A percentile compares a stretch with the other conserved stretches of the same genome.
These are phyloP conservation scores for Penicillium sp. DNA, from an alignment of 2,329 filamentous ascomycete species.

Conservation along the genomic window DNA sequence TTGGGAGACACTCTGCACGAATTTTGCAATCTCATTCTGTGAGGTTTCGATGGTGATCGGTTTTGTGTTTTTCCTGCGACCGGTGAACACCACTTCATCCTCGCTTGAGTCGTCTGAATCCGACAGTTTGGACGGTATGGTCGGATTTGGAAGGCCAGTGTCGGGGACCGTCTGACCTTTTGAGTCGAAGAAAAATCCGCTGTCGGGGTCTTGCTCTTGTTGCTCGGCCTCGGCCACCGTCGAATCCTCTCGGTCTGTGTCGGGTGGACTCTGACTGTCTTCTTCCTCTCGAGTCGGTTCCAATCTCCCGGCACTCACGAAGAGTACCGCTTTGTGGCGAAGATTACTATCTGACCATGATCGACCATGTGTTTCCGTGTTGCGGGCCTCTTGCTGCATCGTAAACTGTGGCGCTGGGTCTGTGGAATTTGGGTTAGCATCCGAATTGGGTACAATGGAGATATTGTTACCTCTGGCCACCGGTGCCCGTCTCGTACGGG, in stretches of 20 bases:
- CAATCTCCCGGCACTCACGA: slow-evolving; percentile 61
- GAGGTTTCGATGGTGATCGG: slow-evolving; percentile 16
- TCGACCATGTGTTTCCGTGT: slow-evolving; percentile 54
- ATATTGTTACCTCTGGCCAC: neutral
- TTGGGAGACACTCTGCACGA: neutral
- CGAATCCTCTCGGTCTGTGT: slow-evolving; percentile 4
- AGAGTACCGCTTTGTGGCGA: slow-evolving; percentile 58
- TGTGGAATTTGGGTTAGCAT: neutral
- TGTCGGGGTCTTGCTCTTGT: slow-evolving; percentile 4
- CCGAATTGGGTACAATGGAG: neutral
- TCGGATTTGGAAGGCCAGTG: slow-evolving; percentile 34
- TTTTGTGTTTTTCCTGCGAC: slow-evolving; percentile 28
- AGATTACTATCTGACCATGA: slow-evolving; percentile 54
- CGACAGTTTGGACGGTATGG: slow-evolving; percentile 20
- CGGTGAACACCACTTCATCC: slow-evolving; percentile 55
- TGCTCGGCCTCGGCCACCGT: slow-evolving; percentile 19
- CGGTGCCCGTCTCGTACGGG: slow-evolving; percentile 16
- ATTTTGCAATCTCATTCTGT: slow-evolving; percentile 14
- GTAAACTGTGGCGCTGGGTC: slow-evolving; percentile 37
- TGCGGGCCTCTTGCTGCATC: slow-evolving; percentile 61
- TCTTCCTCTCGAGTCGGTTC: slow-evolving; percentile 23
- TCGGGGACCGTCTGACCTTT: slow-evolving; percentile 27
- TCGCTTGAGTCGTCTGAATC: slow-evolving; percentile 64
- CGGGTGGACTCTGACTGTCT: neutral
- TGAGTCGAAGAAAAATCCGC: slow-evolving; percentile 41